Evolutionary conservation across 1,284 basidiomycete genomes (phyloP), one percentile per base, ranked within the genome.

Genomic region (Ceratobasidium sp.): DNA sequence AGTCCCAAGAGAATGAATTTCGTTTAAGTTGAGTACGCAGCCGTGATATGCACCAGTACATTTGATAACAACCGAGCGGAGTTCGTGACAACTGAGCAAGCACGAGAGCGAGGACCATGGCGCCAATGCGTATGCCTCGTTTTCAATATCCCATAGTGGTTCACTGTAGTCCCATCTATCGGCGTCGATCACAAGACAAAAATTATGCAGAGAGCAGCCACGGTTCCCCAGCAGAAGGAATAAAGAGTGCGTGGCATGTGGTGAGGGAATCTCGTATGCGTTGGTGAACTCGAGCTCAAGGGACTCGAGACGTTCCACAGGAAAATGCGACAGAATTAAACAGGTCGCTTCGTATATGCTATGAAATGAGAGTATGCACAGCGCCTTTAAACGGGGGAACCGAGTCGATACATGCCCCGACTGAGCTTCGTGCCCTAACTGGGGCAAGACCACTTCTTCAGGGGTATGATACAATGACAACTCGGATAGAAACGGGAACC

Each of bases 301-400:
- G 29, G 13, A 34, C 19, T 54, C 49, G 7, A 68, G 49, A 9
- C n/a, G 32, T 19, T 54, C 66, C 44, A 68, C 32, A 5, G 66
- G 66, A 51, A 68, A 68, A 54, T 68, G 66, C 19, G 66, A 52
- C n/a, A 68, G 66, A 22, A 68, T 68, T 37, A 29, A 46, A 34
- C 49, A 51, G 9, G 51, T 13, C 17, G 32, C 49, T 11, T 52
- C 66, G 49, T 52, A 49, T 51, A 25, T 34, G 29, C 51, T 54
- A 40, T 68, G 66, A 17, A 49, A 54, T 37, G 49, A 25, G 13
- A 68, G 49, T 49, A 68, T 51, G 19, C 32, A 32, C 32, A 68
- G 37, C 9, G 49, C 25, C 15, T 40, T 49, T 32, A 51, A 52
- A 40, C n/a, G 29, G 51, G 25, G 15, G 19, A 54, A 32, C 17